Base-by-base conservation (phyloP, 179 eudicot genomes). In the Silene coronaria region DNA sequence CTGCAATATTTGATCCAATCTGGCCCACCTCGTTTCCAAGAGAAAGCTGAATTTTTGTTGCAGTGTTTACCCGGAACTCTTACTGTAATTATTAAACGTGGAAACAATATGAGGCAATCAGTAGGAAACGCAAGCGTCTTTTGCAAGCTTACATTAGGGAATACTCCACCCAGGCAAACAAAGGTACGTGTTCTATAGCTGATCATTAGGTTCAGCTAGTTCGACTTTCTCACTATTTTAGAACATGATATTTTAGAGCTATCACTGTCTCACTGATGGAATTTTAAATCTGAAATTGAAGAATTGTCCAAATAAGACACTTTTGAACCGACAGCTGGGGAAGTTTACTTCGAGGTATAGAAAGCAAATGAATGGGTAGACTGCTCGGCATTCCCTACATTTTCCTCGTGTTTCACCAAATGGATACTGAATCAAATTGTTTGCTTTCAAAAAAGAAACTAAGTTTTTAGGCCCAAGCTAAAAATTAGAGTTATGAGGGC, bases 1-100 rank as follows among this genome's bases (percentile, higher is more conserved):
- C 85, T 96, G 67, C 98, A 93, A 77, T 91, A 86, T 79, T 79
- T 96, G 80, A 93, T 96, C 75, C 96, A 93, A 80, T 93, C 99
- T 3, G 98, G 97, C 7, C 99, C 98, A 23, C 99, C 99, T 66
- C 90, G 99, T 78, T 93, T 96, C 78, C 99, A 96, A 79, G 99
- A 96, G 86, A 96, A 93, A 80, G 86, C 99, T 17, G 98, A 93
- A 71, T 85, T 87, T 82, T 85, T 96, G 27, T 80, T 96, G 84
- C 99, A 93, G 84, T 96, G 99, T 86, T 80, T 96, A 67, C 99
- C 99, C 0, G 99, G 99, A 63, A 93, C 94, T 69, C 77, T 96
- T 59, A 89, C 91, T 16, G 98, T 96, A 22, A 85, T 87, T 55
- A 96, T 96, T 63, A 93, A 91, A 86, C 89, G 96, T 62, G 99